These are phyloP conservation scores for Mycothermus thermophilus DNA, from an alignment of 495 filamentous ascomycete species.

Conservation along the genomic window DNA sequence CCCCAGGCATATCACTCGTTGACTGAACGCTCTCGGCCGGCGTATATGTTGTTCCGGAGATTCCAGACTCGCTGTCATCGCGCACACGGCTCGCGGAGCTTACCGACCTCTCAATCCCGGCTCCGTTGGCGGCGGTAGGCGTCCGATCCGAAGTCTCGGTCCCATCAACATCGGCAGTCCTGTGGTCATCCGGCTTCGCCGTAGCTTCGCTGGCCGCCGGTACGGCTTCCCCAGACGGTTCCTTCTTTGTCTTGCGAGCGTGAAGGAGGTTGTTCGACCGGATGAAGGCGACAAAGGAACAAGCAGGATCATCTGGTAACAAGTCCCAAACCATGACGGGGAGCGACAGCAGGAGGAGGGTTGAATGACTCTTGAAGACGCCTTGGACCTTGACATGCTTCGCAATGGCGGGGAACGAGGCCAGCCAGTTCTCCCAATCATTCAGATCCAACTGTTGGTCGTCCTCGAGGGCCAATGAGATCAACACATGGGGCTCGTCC, in stretches of 20 bases:
- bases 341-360: constrained; percentile 32
- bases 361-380: constrained; percentile 40
- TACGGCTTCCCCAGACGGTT: background rate
- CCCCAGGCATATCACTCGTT: background rate
- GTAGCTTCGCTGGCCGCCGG: background rate
- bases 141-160: no score
- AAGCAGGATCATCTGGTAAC: constrained; percentile 35
- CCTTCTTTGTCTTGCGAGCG: background rate
- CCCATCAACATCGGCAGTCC: no score
- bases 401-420: constrained; percentile 31
- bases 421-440: constrained; percentile 36
- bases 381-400: constrained; percentile 40
- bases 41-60: constrained; percentile 17
- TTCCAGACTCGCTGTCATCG: constrained; percentile 16
- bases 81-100: no score
- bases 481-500: constrained; percentile 37
- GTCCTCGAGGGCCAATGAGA: constrained; percentile 38
- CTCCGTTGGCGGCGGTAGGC: no score
- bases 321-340: constrained; percentile 42
- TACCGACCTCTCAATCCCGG: no score
- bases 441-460: constrained; percentile 33
- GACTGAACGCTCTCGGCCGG: constrained; percentile 8
- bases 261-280: constrained; percentile 31
- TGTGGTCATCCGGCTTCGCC: no score
- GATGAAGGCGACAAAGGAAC: constrained; percentile 39